phyloP scores from a whole-genome alignment of 768 basidiomycete genomes.

The Trametes sanguinea region DNA sequence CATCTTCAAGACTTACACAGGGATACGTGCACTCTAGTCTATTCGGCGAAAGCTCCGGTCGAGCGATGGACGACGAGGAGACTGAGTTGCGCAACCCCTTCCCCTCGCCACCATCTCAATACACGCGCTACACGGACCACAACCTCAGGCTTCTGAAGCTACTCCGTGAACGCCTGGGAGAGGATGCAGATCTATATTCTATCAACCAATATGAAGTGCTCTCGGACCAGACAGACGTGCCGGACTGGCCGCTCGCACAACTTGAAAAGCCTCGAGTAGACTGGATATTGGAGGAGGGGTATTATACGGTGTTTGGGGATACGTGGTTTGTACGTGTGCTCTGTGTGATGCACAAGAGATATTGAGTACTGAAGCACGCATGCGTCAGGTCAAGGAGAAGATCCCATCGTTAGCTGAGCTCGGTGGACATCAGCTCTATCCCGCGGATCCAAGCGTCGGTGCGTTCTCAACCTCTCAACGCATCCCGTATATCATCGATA shows the following conservation, averaged over 20 bases:
- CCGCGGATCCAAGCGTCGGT: conserved; percentile 71
- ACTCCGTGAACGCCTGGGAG: conserved; percentile 52
- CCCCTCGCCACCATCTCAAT: conserved; percentile 86
- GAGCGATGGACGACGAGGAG: conserved; percentile 65
- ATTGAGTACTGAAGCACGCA: not conserved
- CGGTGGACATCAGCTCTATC: conserved; percentile 82
- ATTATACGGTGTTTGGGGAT: conserved; percentile 85
- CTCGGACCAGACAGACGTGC: conserved; percentile 70
- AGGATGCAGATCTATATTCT: conserved; percentile 38
- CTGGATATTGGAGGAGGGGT: conserved; percentile 86
- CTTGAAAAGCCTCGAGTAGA: conserved; percentile 88
- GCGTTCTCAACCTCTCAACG: conserved; percentile 21
- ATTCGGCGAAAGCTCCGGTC: too few species aligned
- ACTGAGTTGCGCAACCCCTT: conserved; percentile 84
- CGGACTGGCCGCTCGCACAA: conserved; percentile 73
- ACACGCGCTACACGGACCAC: conserved; percentile 71
- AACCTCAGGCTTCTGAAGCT: conserved; percentile 71
- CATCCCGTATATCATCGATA: not conserved
- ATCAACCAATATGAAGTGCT: conserved; percentile 63
- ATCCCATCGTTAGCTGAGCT: conserved; percentile 80
- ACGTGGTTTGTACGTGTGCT: conserved; percentile 74
- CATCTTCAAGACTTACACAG: too few species aligned
- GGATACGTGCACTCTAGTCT: too few species aligned
- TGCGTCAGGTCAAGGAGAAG: conserved; percentile 71
- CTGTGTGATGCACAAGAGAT: not conserved